Evolutionary conservation across 768 basidiomycete genomes (phyloP).

Genomic region (Floccularia luteovirens): DNA sequence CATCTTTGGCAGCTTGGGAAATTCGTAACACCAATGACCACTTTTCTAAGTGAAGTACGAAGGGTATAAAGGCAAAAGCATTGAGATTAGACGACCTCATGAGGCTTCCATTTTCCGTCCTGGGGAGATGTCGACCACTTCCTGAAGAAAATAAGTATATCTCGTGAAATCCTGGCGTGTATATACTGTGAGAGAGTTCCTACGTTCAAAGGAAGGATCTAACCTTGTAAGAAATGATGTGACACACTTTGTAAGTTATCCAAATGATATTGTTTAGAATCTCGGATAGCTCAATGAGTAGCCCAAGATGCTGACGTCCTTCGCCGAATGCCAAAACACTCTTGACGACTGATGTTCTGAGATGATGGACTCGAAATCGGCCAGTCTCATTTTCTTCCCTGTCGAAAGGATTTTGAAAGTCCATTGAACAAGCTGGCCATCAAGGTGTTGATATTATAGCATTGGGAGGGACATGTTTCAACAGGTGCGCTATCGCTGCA

Average conservation of each 20-base stretch:
- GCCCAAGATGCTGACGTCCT: slow-evolving; percentile 22
- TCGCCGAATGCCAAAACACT: slow-evolving; percentile 30
- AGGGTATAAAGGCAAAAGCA: slow-evolving; percentile 19
- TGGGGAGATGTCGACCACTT: slow-evolving; percentile 20
- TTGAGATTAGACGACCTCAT: slow-evolving; percentile 22
- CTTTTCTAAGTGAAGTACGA: slow-evolving; percentile 11
- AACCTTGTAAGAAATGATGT: slow-evolving; percentile 14
- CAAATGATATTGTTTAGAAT: slow-evolving; percentile 7
- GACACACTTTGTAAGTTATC: slow-evolving; percentile 8
- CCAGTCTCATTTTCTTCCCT: slow-evolving; percentile 32
- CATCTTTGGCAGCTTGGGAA: slow-evolving; percentile 9
- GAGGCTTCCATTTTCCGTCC: slow-evolving; percentile 30
- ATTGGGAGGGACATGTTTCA: slow-evolving; percentile 20
- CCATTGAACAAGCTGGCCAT: slow-evolving; percentile 21
- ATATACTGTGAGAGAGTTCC: slow-evolving; percentile 25
- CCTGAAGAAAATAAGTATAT: slow-evolving; percentile 29
- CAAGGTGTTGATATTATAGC: slow-evolving; percentile 21
- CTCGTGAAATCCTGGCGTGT: slow-evolving; percentile 25
- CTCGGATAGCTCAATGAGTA: slow-evolving; percentile 25
- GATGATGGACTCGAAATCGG: slow-evolving; percentile 21
- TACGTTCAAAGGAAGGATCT: slow-evolving; percentile 22
- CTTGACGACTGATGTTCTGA: slow-evolving; percentile 26
- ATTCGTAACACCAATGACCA: slow-evolving; percentile 14
- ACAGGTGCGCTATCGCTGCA: slow-evolving; percentile 24
- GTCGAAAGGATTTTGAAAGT: slow-evolving; percentile 25